Conservation (phyloP, 306 rosid species). For the Inga laurina region DNA sequence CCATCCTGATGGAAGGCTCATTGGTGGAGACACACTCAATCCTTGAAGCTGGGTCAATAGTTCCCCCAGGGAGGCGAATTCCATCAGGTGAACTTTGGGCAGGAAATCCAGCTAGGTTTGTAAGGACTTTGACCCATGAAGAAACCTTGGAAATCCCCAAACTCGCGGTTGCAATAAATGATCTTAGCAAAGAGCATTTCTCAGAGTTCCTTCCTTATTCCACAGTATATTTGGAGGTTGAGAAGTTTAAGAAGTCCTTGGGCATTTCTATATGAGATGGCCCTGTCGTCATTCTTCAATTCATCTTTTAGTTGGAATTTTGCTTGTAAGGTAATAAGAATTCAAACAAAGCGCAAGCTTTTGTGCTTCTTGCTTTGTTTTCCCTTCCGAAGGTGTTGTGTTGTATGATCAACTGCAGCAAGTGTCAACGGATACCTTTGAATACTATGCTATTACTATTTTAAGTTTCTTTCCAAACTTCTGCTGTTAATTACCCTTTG, state of each 20-base stretch:
- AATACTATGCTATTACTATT: constrained; percentile 15
- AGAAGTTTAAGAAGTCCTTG: constrained; percentile 92
- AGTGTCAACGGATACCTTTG: constrained; percentile 32
- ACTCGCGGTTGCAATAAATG: constrained; percentile 92
- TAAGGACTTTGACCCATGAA: constrained; percentile 82
- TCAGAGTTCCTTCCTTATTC: constrained; percentile 93
- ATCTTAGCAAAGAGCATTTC: constrained; percentile 83
- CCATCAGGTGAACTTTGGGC: constrained; percentile 98
- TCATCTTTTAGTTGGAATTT: constrained; percentile 57
- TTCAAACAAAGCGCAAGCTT: constrained; percentile 48
- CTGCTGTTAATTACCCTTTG: constrained; percentile 5
- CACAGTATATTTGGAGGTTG: constrained; percentile 93
- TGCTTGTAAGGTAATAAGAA: constrained; percentile 74
- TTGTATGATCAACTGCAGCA: constrained; percentile 32
- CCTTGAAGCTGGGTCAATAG: constrained; percentile 98
- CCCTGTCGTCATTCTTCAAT: constrained; percentile 34
- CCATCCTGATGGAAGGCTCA: constrained; percentile 99
- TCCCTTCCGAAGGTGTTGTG: constrained; percentile 38
- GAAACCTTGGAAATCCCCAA: constrained; percentile 96
- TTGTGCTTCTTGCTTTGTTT: constrained; percentile 43
- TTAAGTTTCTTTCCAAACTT: constrained; percentile 3
- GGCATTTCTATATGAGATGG: constrained; percentile 79
- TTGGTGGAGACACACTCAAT: constrained; percentile 91
- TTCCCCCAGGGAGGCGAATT: constrained; percentile 95
- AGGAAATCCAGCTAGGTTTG: constrained; percentile 95